phyloP scores from a whole-genome alignment of 148 eudicot genomes.

The Diospyros lotus region DNA sequence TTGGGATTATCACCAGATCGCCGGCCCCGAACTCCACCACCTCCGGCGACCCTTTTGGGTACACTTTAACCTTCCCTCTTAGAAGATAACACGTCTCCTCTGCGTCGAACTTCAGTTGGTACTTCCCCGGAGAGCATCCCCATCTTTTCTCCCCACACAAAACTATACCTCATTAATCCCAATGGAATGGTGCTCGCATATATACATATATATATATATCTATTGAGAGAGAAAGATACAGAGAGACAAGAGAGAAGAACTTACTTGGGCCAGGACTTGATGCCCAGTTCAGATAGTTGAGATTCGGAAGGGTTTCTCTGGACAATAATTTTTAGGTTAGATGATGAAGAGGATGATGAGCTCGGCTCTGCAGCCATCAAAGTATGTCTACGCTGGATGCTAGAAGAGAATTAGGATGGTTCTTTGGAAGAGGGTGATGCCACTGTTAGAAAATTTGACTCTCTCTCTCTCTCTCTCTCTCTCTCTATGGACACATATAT shows the following conservation, averaged over 20 bases:
- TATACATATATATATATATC: background rate
- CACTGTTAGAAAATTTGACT: background rate
- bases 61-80: slow-evolving; percentile 46
- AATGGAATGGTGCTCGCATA: no score
- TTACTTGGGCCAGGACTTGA: slow-evolving; percentile 59
- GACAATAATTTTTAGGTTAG: slow-evolving; percentile 29
- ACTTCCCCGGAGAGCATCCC: slow-evolving; percentile 53
- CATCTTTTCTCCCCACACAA: slow-evolving; percentile 18
- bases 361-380: slow-evolving; percentile 22
- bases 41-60: slow-evolving; percentile 26
- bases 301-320: slow-evolving; percentile 39
- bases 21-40: slow-evolving; percentile 49
- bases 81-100: slow-evolving; percentile 51
- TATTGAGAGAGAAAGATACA: slow-evolving; percentile 5
- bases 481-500: background rate
- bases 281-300: slow-evolving; percentile 38
- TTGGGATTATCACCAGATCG: slow-evolving; percentile 59
- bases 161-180: background rate
- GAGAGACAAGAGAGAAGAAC: slow-evolving; percentile 11
- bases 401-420: no score
- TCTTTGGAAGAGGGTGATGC: background rate
- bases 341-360: slow-evolving; percentile 14
- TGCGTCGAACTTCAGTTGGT: slow-evolving; percentile 40
- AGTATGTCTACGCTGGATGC: background rate
- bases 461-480: background rate